Evolutionary conservation across 176 grass and related monocot genomes (phyloP), one percentile per base, ranked within the genome.

Genomic region (Aegilops umbellulata): DNA sequence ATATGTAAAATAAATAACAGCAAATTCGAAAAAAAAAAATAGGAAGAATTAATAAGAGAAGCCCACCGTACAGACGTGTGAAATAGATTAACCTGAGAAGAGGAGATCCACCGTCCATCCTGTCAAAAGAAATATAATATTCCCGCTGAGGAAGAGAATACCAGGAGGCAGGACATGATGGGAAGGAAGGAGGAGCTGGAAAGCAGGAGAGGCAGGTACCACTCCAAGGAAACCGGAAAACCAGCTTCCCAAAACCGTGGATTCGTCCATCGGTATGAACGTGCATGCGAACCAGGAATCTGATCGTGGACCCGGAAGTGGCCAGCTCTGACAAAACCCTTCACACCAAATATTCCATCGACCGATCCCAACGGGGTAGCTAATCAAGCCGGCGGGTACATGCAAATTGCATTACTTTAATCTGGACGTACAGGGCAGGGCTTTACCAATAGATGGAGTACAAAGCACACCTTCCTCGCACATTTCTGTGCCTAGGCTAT

Each of bases 201-300:
- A 75, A 75, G 72, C 2, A 47, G 41, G 41, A 29, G 25, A 29
- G n/a, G 38, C 13, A 16, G 25, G 14, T n/a, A 75, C 42, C 72
- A 75, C 42, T 75, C 72, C 72, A 30, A 75, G 72, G 42, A 75
- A 75, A 75, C 42, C 42, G 71, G 71, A 74, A 47, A 74, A 46
- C 71, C 41, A 15, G 3, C 13, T 30, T 75, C 72, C 72, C 42
- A 75, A 75, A 75, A 49, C 72, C 8, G 71, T 74, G 71, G 71
- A 74, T 74, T 3, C 38, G 24, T 2, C 29, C 15, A 46, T 27
- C 3, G 27, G 71, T 74, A 3, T 49, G 71, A 76, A 53, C 73
- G 73, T 30, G 41, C 72, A 16, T 75, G 3, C 42, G 29, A 75
- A 47, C 72, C 42, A 75, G 72, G 72, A 75, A 75, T 75, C 72